Evolutionary conservation across 2,329 filamentous ascomycete genomes (phyloP).

Genomic region (Botryotinia convoluta): DNA sequence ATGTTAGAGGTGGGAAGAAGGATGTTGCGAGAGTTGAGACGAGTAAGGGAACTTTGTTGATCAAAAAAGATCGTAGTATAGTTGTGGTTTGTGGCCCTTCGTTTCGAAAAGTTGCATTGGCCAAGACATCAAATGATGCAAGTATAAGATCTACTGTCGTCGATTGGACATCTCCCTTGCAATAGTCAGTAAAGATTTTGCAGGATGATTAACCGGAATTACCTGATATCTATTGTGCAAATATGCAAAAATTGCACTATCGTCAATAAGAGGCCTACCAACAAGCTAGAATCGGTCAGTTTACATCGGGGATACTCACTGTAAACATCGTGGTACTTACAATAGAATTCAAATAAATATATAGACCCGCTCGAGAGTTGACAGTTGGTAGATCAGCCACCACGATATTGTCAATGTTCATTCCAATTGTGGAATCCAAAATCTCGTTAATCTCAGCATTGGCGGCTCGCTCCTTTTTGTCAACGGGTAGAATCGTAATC

Average conservation of each 20-base stretch:
- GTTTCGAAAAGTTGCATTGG: slow-evolving; percentile 76
- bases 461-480: slow-evolving; percentile 50
- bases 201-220: slow-evolving; percentile 29
- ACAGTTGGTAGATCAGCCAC: slow-evolving; percentile 66
- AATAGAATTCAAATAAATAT: slow-evolving; percentile 79
- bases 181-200: slow-evolving; percentile 32
- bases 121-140: slow-evolving; percentile 84
- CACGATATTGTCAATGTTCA: slow-evolving; percentile 42
- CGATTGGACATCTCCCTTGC: slow-evolving; percentile 70
- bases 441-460: slow-evolving; percentile 56
- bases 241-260: slow-evolving; percentile 73
- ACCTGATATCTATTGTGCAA: slow-evolving; percentile 82
- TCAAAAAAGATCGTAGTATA: slow-evolving; percentile 80
- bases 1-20: slow-evolving; percentile 56
- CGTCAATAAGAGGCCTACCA: slow-evolving; percentile 79
- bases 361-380: slow-evolving; percentile 78
- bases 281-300: slow-evolving; percentile 60
- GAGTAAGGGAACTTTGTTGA: slow-evolving; percentile 66
- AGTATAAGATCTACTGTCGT: slow-evolving; percentile 80
- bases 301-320: background rate
- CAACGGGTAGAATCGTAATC: slow-evolving; percentile 52
- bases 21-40: slow-evolving; percentile 56
- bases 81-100: slow-evolving; percentile 61
- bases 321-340: slow-evolving; percentile 48
- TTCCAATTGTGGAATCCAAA: slow-evolving; percentile 54